Conservation (phyloP, 306 rosid genomes). For the Inga laurina region DNA sequence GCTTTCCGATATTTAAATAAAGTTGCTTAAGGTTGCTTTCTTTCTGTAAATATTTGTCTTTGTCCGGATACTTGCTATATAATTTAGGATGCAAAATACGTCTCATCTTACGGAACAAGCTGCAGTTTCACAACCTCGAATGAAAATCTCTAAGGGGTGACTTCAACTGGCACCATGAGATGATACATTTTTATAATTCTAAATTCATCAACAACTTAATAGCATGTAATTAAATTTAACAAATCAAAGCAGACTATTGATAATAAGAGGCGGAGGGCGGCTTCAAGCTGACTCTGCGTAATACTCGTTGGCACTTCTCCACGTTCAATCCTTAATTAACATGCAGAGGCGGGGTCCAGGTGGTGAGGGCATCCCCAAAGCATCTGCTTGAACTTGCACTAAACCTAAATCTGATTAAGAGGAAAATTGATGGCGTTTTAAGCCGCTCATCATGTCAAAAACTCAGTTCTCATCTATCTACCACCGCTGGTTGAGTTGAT, state of each 20-base stretch:
- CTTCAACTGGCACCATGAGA: not conserved
- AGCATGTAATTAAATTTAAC: too few species aligned
- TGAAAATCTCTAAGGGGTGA: not conserved
- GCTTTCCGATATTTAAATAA: not conserved
- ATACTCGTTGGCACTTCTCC: too few species aligned
- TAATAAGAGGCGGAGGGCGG: too few species aligned
- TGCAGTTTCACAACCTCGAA: not conserved
- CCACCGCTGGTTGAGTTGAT: slow-evolving; percentile 9
- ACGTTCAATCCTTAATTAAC: too few species aligned
- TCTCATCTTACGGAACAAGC: not conserved
- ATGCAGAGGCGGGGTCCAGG: not conserved
- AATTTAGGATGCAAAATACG: not conserved
- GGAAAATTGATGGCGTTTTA: not conserved
- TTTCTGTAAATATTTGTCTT: not conserved
- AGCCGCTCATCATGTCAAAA: not conserved
- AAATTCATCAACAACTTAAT: too few species aligned
- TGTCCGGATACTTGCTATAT: not conserved
- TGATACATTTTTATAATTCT: not conserved
- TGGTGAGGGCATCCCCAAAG: not conserved
- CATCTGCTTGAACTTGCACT: not conserved
- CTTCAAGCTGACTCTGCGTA: too few species aligned
- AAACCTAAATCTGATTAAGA: not conserved
- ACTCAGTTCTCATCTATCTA: not conserved
- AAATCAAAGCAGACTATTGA: too few species aligned
- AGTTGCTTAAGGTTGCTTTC: not conserved